Evolutionary conservation across 2,329 filamentous ascomycete genomes (phyloP).

Genomic region (Xylogone sp.): DNA sequence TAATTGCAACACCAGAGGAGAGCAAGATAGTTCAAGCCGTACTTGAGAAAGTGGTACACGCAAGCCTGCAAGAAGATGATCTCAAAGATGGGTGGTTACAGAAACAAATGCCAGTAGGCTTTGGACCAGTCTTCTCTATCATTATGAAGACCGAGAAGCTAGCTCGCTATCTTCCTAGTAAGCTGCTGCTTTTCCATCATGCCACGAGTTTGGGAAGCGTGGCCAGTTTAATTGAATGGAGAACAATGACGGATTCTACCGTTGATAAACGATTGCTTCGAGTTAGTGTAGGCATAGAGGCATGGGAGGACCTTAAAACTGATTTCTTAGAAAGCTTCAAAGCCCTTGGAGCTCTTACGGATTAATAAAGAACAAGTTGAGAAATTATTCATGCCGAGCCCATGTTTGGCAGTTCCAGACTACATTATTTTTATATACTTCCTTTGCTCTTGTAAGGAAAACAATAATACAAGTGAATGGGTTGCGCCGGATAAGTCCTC

Average conservation of each 20-base stretch:
- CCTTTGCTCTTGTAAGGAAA: too few relatives aligned
- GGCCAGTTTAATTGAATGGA: constrained; percentile 95
- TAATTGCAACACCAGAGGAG: constrained; percentile 26
- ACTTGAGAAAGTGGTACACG: constrained; percentile 66
- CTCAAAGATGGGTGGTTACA: constrained; percentile 65
- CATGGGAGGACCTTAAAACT: constrained; percentile 74
- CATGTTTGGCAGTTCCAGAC: too few relatives aligned
- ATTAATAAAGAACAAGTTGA: not conserved
- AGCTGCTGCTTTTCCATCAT: constrained; percentile 82
- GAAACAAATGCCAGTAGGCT: constrained; percentile 88
- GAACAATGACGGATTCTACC: constrained; percentile 75
- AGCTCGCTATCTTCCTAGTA: constrained; percentile 71
- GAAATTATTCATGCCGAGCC: too few relatives aligned
- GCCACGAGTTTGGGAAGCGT: constrained; percentile 92
- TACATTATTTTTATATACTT: too few relatives aligned
- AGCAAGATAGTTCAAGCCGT: constrained; percentile 44
- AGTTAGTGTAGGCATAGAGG: constrained; percentile 84
- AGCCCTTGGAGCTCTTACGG: constrained; percentile 11
- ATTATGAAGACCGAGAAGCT: constrained; percentile 54
- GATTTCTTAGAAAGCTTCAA: constrained; percentile 69
- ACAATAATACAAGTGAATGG: too few relatives aligned
- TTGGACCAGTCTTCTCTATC: constrained; percentile 82
- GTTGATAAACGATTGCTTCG: constrained; percentile 73
- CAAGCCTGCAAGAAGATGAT: constrained; percentile 69
- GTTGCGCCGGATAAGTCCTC: too few relatives aligned